These are phyloP conservation scores for Monilinia fructicola DNA, from an alignment of 2,329 filamentous ascomycete species.

Conservation along the genomic window DNA sequence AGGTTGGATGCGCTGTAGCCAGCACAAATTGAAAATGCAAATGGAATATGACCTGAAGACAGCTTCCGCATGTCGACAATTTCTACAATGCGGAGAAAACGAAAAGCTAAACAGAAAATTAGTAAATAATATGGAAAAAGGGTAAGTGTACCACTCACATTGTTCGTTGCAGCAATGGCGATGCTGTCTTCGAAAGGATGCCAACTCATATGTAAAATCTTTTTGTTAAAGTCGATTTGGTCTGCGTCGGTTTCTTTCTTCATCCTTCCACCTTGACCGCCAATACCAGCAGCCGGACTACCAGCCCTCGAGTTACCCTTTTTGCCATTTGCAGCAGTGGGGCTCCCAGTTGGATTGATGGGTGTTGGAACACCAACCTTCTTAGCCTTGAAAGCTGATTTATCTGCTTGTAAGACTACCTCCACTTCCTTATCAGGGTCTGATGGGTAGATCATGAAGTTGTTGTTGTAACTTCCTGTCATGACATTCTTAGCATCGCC, in stretches of 20 bases:
- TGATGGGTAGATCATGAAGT: slow-evolving; percentile 99
- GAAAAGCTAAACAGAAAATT: slow-evolving; percentile 56
- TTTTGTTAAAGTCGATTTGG: slow-evolving; percentile 99
- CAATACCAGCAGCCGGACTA: slow-evolving; percentile 73
- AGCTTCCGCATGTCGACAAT: slow-evolving; percentile 32
- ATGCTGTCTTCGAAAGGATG: slow-evolving; percentile 99
- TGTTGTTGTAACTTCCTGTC: slow-evolving; percentile 99
- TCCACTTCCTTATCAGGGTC: slow-evolving; percentile 96
- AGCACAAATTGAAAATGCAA: slow-evolving; percentile 39
- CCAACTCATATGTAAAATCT: slow-evolving; percentile 99
- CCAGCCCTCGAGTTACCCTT: slow-evolving; percentile 85
- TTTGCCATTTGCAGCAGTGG: slow-evolving; percentile 71
- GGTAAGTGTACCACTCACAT: slow-evolving; percentile 61
- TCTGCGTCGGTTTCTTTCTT: slow-evolving; percentile 98
- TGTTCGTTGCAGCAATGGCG: slow-evolving; percentile 98
- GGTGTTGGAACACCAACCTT: slow-evolving; percentile 97
- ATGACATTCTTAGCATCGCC: slow-evolving; percentile 98
- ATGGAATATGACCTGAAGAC: slow-evolving; percentile 39
- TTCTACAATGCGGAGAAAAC: slow-evolving; percentile 73
- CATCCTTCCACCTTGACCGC: slow-evolving; percentile 87
- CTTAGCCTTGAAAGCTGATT: slow-evolving; percentile 99
- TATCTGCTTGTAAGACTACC: slow-evolving; percentile 95
- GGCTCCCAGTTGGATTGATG: slow-evolving; percentile 80
- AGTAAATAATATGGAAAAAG: slow-evolving; percentile 26
- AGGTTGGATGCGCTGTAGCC: slow-evolving; percentile 32